Evolutionary conservation across 1,139 yeast species (phyloP).

Genomic region (Kodamaea anthophila): DNA sequence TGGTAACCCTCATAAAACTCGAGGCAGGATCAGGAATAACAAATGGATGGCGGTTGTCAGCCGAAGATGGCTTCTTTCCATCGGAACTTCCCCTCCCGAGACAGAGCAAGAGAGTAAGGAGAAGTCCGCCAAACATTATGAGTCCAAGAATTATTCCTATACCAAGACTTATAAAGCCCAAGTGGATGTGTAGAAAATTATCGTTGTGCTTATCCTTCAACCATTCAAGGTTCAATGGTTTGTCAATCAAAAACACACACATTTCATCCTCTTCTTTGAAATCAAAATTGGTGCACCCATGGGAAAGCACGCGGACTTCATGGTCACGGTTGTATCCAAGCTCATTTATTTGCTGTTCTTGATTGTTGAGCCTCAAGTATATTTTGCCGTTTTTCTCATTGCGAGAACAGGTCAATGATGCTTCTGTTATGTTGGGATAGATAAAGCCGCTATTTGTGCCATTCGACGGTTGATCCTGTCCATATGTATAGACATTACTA

Average conservation of each 20-base stretch:
- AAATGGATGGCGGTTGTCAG: constrained; percentile 8
- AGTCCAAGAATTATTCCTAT: constrained; percentile 61
- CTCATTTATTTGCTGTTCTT: constrained; percentile 16
- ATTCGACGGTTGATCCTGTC: constrained; percentile 1
- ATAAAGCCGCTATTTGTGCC: constrained; percentile 9
- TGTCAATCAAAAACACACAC: constrained; percentile 68
- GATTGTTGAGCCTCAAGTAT: constrained; percentile 21
- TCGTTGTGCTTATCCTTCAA: constrained; percentile 30
- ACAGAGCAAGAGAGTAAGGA: constrained; percentile 24
- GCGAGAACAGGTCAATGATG: constrained; percentile 37
- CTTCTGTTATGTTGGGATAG: constrained; percentile 32
- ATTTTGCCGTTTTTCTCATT: constrained; percentile 35
- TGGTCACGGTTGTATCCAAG: constrained; percentile 50
- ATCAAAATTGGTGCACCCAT: constrained; percentile 56
- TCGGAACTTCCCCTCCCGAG: constrained; percentile 16
- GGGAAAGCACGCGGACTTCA: constrained; percentile 57
- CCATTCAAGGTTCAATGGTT: constrained; percentile 57
- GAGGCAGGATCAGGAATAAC: constrained; percentile 19
- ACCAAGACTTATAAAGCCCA: constrained; percentile 63
- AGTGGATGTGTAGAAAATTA: constrained; percentile 42
- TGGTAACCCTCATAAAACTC: constrained; percentile 36
- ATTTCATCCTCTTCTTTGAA: constrained; percentile 21
- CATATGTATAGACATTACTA: constrained; percentile 8
- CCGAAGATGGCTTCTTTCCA: constrained; percentile 7
- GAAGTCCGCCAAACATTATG: constrained; percentile 29